phyloP scores from a whole-genome alignment of 169 alveolate species.

The Cardiosporidium cionae region DNA sequence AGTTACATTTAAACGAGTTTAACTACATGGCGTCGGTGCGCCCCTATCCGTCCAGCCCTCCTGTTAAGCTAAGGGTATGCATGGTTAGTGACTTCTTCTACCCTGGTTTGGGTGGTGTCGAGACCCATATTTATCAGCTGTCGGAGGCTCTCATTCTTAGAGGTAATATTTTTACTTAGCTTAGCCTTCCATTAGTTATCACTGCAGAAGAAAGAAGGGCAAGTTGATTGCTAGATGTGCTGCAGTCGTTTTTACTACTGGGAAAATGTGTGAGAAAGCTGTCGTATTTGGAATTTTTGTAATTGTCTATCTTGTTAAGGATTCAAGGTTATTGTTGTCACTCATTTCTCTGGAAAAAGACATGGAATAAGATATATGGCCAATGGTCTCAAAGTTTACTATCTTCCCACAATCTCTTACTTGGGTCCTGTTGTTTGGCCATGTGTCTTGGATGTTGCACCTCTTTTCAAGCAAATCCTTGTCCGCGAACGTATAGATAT shows the following conservation, averaged over 20 bases:
- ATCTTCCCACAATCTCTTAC: slow-evolving; percentile 77
- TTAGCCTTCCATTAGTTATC: not conserved
- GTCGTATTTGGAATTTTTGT: too few relatives aligned
- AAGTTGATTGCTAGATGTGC: too few relatives aligned
- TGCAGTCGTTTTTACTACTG: too few relatives aligned
- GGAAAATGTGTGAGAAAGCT: too few relatives aligned
- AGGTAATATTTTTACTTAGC: slow-evolving; percentile 39
- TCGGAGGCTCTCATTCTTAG: slow-evolving; percentile 80
- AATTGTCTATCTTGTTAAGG: slow-evolving; percentile 55
- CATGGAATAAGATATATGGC: slow-evolving; percentile 93
- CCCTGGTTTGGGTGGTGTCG: slow-evolving; percentile 93
- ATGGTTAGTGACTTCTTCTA: slow-evolving; percentile 54
- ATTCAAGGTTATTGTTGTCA: slow-evolving; percentile 89
- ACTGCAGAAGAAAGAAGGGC: not conserved
- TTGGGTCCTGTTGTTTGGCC: slow-evolving; percentile 64
- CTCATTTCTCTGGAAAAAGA: slow-evolving; percentile 83
- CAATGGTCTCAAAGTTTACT: slow-evolving; percentile 95
- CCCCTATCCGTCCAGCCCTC: too few relatives aligned
- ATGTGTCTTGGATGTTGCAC: slow-evolving; percentile 37
- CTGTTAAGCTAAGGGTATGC: too few relatives aligned
- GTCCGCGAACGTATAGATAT: slow-evolving; percentile 91
- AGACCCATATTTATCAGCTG: slow-evolving; percentile 93
- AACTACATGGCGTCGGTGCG: too few relatives aligned
- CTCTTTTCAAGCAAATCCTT: slow-evolving; percentile 78
- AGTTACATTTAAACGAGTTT: too few relatives aligned